Evolutionary conservation across 1,139 yeast species (phyloP), one percentile per base, ranked within the genome.

Genomic region (Suhomyces guaymorum): DNA sequence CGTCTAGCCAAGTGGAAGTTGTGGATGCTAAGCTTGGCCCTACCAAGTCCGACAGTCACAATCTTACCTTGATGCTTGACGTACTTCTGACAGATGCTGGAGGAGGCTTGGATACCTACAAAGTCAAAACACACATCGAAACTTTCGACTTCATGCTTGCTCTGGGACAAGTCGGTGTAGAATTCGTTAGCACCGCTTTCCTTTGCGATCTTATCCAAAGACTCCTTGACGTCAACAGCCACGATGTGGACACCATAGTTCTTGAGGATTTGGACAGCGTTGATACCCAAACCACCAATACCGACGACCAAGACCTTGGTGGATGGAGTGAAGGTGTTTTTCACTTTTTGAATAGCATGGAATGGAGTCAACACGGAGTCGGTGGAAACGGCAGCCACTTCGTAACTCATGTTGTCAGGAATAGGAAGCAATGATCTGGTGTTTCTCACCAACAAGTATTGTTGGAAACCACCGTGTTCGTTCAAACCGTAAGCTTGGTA

Each of bases 351-450:
- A 30, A 73, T 59, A 4, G 78, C 76, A 46, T 73, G 78, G 52
- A 59, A 72, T 5, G 79, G 78, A 1, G 79, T 74, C 42, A 74
- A 58, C 2, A 73, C 73, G 1, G 78, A 72, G 45, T 74, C 73
- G 41, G 72, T 64, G 10, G 77, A 61, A 6, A 70, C 72, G 0
- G 80, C 79, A 0, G 80, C 80, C 13, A 54, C 59, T 32, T 58
- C 77, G 39, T 61, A 70, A 11, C 64, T 47, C 3, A 75, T 72
- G 3, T 59, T 61, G 7, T 72, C 76, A 7, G 79, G 78, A 39
- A 75, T 73, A 1, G 68, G 70, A 27, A 70, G 48, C 42, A 72
- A 54, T 2, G 62, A 54, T 30, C 63, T 49, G 38, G 65, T 51
- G 45, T 69, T 66, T 8, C 49, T 47, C 11, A 71, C 59, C 44